Conservation (phyloP, 2,329 filamentous ascomycete species). For the Pseudohalonectria lignicola region DNA sequence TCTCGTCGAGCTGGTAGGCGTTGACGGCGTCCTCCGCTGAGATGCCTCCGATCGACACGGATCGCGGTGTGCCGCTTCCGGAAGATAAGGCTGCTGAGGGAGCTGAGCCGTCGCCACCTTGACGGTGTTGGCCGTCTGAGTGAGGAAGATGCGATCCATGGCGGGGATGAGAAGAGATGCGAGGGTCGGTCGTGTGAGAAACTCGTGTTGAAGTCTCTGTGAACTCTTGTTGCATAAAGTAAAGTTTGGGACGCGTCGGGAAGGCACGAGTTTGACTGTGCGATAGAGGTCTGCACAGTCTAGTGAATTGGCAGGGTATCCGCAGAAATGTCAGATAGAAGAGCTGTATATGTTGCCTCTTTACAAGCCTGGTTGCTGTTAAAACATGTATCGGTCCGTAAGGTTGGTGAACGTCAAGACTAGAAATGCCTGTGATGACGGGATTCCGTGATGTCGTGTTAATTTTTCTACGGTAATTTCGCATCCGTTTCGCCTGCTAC, state of each 20-base stretch:
- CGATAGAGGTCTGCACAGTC: slow-evolving; percentile 41
- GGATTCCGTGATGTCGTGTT: no score
- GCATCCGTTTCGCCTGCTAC: no score
- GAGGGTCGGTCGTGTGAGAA: slow-evolving; percentile 23
- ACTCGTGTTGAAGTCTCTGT: slow-evolving; percentile 31
- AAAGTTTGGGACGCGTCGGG: slow-evolving; percentile 24
- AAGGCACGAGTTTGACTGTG: slow-evolving; percentile 32
- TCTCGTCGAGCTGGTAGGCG: slow-evolving; percentile 33
- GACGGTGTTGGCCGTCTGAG: slow-evolving; percentile 19
- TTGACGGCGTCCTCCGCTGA: slow-evolving; percentile 21
- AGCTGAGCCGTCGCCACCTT: slow-evolving; percentile 12
- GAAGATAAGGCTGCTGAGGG: neutral
- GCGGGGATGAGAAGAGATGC: slow-evolving; percentile 10
- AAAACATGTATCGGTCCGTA: no score
- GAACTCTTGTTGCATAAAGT: slow-evolving; percentile 56
- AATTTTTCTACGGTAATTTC: no score
- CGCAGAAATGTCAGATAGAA: slow-evolving; percentile 2
- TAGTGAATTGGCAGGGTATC: neutral
- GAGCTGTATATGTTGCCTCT: neutral
- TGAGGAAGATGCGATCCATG: slow-evolving; percentile 43
- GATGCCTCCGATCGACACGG: slow-evolving; percentile 5
- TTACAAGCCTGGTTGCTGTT: no score
- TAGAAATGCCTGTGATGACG: no score
- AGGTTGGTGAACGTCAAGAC: no score
- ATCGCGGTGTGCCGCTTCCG: neutral